Evolutionary conservation across 2,329 filamentous ascomycete species (phyloP), one percentile per base, ranked within the genome.

Genomic region (Hymenoscyphus albidus): DNA sequence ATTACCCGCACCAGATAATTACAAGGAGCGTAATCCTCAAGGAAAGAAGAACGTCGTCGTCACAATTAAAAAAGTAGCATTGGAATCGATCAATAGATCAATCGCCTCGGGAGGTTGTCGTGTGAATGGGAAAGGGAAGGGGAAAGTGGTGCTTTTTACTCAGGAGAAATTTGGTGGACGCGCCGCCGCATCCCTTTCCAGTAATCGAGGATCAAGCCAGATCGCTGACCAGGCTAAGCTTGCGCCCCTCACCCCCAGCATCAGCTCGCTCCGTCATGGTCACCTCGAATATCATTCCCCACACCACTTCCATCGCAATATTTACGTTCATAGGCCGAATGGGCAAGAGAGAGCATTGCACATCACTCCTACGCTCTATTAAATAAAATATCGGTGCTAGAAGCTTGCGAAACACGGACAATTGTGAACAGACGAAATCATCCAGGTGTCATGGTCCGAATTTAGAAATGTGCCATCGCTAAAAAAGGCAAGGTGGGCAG

Each of bases 31-130:
- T 32, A 57, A 22, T 59, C 64, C 57, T 67, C 61, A 69, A 70
- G 63, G 69, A 73, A 71, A 68, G 68, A 62, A 71, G 70, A 66
- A 70, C 70, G 58, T 69, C 61, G 67, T 63, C 64, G 55, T 63
- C 65, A 51, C 5, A 57, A 70, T 72, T 70, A 72, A 71, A 73
- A 70, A 67, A 66, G 62, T 44, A 67, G 66, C 69, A 72, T 72
- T 59, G 71, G 68, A 70, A 66, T 64, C 58, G 64, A 65, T 69
- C 63, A 63, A 67, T 65, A 51, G 67, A 62, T 61, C 58, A 57
- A 62, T 63, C 48, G 60, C 58, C 65, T 56, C 31, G 55, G 9
- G 27, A 51, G 38, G 57, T 59, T n/a, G 57, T 22, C 18, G 18
- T 27, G 18, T 12, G 12, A 38, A 32, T 57, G 54, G 54, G 54